These are phyloP conservation scores for Umbelopsis sp. DNA, from an alignment of 192 early-diverging fungal species.

Conservation along the genomic window DNA sequence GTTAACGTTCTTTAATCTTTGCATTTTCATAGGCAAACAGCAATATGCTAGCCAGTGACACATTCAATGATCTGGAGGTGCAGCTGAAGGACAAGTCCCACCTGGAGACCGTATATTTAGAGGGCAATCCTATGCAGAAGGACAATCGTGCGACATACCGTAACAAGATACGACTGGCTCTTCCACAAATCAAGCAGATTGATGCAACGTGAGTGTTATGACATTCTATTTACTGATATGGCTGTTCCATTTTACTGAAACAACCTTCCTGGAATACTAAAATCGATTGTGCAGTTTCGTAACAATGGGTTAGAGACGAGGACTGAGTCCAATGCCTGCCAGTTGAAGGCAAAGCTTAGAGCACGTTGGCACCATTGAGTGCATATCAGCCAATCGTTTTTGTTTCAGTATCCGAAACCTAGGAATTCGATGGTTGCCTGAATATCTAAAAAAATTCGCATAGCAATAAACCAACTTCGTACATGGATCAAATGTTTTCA, in stretches of 20 bases:
- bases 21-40: constrained; percentile 57
- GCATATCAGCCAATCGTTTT: not conserved
- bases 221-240: not conserved
- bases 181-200: constrained; percentile 90
- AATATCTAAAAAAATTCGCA: not conserved
- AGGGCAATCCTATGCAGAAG: constrained; percentile 93
- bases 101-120: constrained; percentile 89
- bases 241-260: not conserved
- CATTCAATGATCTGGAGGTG: constrained; percentile 75
- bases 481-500: not conserved
- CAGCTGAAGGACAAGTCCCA: constrained; percentile 63
- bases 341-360: not conserved
- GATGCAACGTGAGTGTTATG: constrained; percentile 72
- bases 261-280: not conserved
- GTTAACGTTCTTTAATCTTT: constrained; percentile 26
- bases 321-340: no score
- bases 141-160: constrained; percentile 78
- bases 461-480: not conserved
- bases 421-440: not conserved
- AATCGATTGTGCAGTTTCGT: not conserved
- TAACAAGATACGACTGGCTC: constrained; percentile 79
- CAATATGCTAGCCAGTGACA: constrained; percentile 66
- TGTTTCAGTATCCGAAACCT: constrained; percentile 12
- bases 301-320: constrained; percentile 16
- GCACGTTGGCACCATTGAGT: not conserved